phyloP scores from a whole-genome alignment of 306 rosid genomes.

The Vigna trinervia region DNA sequence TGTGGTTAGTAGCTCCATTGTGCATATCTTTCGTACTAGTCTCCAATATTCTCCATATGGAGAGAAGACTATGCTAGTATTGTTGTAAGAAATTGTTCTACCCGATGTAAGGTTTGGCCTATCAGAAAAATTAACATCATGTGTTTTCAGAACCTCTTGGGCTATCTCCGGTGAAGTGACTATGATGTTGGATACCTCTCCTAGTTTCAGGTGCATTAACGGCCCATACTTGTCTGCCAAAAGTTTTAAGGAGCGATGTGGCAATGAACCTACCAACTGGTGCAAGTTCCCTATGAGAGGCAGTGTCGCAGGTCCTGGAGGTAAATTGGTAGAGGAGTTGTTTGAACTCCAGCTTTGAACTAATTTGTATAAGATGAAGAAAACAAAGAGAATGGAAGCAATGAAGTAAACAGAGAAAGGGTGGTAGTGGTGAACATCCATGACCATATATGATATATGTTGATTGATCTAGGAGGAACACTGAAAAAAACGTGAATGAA shows the following conservation, averaged over 20 bases:
- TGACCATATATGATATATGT: neutral
- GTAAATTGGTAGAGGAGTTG: conserved; percentile 5
- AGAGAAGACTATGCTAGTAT: neutral
- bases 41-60: conserved; percentile 46
- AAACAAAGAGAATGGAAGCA: neutral
- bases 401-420: neutral
- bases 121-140: conserved; percentile 29
- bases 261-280: neutral
- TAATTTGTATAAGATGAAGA: neutral
- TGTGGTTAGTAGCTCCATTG: conserved; percentile 31
- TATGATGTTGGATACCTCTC: conserved; percentile 37
- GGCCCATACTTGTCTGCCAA: conserved; percentile 41
- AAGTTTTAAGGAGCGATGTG: conserved; percentile 2
- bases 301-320: conserved; percentile 45
- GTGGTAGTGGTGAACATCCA: conserved; percentile 28
- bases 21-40: conserved; percentile 45
- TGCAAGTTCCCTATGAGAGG: conserved; percentile 43
- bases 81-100: neutral
- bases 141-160: conserved; percentile 36
- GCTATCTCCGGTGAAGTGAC: conserved; percentile 36
- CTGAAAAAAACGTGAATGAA: neutral
- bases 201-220: conserved; percentile 40
- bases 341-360: too few relatives aligned
- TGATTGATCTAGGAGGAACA: neutral
- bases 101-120: neutral